These are phyloP conservation scores for Sporothrix brunneoviolacea DNA, from an alignment of 2,329 filamentous ascomycete genomes.

Conservation along the genomic window DNA sequence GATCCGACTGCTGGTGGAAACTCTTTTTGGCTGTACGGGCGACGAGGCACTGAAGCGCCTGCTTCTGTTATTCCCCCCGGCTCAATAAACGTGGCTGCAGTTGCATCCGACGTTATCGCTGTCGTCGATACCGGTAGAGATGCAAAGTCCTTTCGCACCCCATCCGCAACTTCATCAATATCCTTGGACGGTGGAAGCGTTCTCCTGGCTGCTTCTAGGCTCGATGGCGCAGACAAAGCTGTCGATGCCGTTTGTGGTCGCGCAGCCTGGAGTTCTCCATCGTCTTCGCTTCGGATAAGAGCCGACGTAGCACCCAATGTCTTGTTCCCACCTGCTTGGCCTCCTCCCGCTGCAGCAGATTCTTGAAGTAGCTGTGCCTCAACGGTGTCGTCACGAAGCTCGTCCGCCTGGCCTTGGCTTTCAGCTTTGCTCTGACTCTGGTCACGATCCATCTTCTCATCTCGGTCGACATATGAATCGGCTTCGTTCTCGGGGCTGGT, in stretches of 20 bases:
- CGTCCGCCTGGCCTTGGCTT: neutral
- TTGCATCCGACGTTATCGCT: too few species aligned
- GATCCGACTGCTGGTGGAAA: neutral
- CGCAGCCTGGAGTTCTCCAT: neutral
- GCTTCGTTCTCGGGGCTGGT: constrained; percentile 68
- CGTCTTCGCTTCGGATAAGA: neutral
- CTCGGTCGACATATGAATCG: constrained; percentile 47
- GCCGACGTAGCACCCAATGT: too few species aligned
- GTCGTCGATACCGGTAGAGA: too few species aligned
- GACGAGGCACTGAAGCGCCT: neutral
- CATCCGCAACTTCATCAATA: too few species aligned
- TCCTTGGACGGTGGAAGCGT: too few species aligned
- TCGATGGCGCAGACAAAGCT: too few species aligned
- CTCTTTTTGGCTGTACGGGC: neutral
- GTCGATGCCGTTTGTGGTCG: neutral
- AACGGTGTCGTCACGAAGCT: constrained; percentile 20
- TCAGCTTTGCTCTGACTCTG: constrained; percentile 18
- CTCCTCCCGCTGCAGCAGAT: constrained; percentile 26
- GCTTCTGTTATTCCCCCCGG: neutral
- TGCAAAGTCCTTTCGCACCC: too few species aligned
- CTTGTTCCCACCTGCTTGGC: neutral
- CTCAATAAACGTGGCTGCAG: too few species aligned
- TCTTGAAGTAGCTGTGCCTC: constrained; percentile 42
- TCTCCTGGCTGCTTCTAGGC: too few species aligned
- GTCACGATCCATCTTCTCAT: constrained; percentile 29